Evolutionary conservation across 1,139 yeast genomes (phyloP).

Genomic region (Kodamaea suecica): DNA sequence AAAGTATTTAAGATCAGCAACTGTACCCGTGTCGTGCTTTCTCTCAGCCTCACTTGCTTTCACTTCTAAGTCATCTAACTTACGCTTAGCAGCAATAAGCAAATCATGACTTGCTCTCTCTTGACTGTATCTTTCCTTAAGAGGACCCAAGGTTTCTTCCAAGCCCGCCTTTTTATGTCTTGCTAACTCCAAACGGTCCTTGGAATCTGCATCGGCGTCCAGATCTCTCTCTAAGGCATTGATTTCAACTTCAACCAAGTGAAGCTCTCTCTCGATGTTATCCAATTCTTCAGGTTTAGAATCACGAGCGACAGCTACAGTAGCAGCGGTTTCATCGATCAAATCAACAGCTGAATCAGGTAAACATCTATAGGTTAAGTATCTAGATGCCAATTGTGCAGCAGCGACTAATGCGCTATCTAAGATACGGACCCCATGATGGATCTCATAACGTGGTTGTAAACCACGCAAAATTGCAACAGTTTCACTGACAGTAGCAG

Average conservation of each 20-base stretch:
- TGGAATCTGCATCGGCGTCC: slow-evolving; percentile 82
- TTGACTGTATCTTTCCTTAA: slow-evolving; percentile 78
- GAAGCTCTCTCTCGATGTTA: slow-evolving; percentile 86
- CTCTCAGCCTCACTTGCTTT: slow-evolving; percentile 97
- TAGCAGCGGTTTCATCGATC: slow-evolving; percentile 95
- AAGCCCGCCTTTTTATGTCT: slow-evolving; percentile 75
- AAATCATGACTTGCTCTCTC: slow-evolving; percentile 93
- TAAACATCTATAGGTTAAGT: slow-evolving; percentile 88
- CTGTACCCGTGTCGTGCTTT: slow-evolving; percentile 89
- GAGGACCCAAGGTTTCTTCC: slow-evolving; percentile 81
- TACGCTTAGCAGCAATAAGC: slow-evolving; percentile 82
- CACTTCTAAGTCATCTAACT: slow-evolving; percentile 84
- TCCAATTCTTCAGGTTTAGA: slow-evolving; percentile 97
- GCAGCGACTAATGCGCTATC: slow-evolving; percentile 95
- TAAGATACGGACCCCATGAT: slow-evolving; percentile 95
- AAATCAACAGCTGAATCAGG: slow-evolving; percentile 98
- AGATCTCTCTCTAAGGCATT: slow-evolving; percentile 96
- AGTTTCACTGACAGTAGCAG: slow-evolving; percentile 88
- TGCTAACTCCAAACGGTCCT: slow-evolving; percentile 80
- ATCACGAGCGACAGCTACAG: slow-evolving; percentile 97
- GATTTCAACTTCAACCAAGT: slow-evolving; percentile 89
- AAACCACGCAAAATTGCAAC: slow-evolving; percentile 95
- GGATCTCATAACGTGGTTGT: slow-evolving; percentile 94
- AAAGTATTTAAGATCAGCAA: slow-evolving; percentile 93
- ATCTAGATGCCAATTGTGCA: slow-evolving; percentile 91